These are phyloP conservation scores for Alnus glutinosa DNA, from an alignment of 306 rosid species.

Conservation along the genomic window DNA sequence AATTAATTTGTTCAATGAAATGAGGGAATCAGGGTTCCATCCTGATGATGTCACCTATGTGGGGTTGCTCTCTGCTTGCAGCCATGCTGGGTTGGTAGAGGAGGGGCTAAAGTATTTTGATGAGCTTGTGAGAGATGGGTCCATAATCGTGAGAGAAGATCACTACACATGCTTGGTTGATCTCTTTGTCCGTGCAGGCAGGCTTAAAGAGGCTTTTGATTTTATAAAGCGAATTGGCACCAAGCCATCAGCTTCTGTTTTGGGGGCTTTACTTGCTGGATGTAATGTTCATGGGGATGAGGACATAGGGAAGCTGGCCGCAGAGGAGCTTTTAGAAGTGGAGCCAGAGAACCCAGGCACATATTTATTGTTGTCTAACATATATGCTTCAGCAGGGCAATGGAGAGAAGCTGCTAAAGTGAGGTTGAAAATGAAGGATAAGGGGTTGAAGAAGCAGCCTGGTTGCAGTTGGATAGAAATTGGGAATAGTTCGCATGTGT, in stretches of 20 bases:
- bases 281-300: conserved; percentile 42
- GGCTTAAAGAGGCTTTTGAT: conserved; percentile 45
- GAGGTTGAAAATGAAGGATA: conserved; percentile 51
- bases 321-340: conserved; percentile 36
- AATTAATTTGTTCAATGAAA: conserved; percentile 41
- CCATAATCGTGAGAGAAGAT: conserved; percentile 44
- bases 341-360: conserved; percentile 41
- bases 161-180: conserved; percentile 53
- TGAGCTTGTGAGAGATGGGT: conserved; percentile 34
- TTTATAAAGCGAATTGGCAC: conserved; percentile 36
- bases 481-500: conserved; percentile 44
- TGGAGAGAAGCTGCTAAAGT: conserved; percentile 55
- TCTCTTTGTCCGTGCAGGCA: conserved; percentile 55
- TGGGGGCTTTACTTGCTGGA: conserved; percentile 56
- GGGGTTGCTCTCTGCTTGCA: conserved; percentile 54
- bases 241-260: conserved; percentile 37
- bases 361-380: conserved; percentile 40
- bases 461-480: conserved; percentile 60
- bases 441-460: conserved; percentile 54
- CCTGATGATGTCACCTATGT: conserved; percentile 52
- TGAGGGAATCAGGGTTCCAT: conserved; percentile 31
- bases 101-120: conserved; percentile 45
- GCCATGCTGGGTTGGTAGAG: conserved; percentile 54
- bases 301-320: conserved; percentile 41
- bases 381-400: conserved; percentile 49